These are phyloP conservation scores for Podila epigama DNA, from an alignment of 192 early-diverging fungal species.

Conservation along the genomic window DNA sequence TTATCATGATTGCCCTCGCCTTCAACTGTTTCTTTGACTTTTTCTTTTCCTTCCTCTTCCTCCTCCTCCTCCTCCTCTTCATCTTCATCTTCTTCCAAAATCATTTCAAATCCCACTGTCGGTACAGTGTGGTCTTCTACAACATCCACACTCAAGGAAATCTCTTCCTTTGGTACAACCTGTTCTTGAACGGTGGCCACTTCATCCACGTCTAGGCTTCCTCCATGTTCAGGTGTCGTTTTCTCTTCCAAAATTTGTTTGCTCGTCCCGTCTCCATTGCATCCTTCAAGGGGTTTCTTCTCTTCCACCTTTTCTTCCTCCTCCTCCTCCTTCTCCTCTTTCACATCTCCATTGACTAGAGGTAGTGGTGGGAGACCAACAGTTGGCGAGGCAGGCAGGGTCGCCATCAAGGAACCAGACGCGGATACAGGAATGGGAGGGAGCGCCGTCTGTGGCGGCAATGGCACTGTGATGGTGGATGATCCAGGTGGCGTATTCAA, in stretches of 20 bases:
- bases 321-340: background rate
- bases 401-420: too few species aligned
- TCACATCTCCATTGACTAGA: background rate
- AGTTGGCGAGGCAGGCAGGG: background rate
- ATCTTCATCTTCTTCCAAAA: conserved; percentile 29
- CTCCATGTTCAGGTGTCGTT: too few species aligned
- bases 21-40: background rate
- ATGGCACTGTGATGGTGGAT: background rate
- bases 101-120: conserved; percentile 11
- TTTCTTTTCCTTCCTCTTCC: background rate
- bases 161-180: background rate
- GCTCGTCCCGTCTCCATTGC: too few species aligned
- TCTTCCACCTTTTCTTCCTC: background rate
- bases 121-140: background rate
- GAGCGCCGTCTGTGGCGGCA: conserved; percentile 26
- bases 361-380: background rate
- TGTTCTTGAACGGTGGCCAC: background rate
- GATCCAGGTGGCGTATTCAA: conserved; percentile 13
- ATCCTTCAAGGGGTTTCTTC: too few species aligned
- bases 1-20: background rate
- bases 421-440: conserved; percentile 14
- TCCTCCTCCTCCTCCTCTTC: background rate
- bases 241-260: too few species aligned
- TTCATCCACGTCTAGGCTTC: too few species aligned
- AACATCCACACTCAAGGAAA: too few species aligned